A percentile compares a stretch with the other conserved stretches of the same genome.
These are phyloP conservation scores for Gonium pectorale DNA, from an alignment of 139 green algal species.

Conservation along the genomic window DNA sequence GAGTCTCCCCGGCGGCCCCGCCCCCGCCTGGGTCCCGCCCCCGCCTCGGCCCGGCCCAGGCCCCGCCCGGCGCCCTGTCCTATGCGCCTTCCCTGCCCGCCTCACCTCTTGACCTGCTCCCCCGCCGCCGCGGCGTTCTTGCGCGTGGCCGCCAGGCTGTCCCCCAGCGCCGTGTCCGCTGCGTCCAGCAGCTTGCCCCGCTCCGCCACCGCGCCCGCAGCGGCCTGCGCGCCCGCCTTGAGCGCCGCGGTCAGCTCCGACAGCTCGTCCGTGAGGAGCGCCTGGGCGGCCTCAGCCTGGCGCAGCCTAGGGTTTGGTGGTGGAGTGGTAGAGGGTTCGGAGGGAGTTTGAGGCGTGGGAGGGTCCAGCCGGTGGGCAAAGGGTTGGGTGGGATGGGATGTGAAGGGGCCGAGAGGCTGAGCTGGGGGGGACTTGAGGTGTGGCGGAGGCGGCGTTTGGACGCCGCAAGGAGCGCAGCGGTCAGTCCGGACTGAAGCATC, in stretches of 20 bases:
- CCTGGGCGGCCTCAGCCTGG: conserved; percentile 54
- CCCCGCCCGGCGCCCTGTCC: not conserved
- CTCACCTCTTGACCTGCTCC: conserved; percentile 60
- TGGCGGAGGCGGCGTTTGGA: too few relatives aligned
- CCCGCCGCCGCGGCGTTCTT: conserved; percentile 49
- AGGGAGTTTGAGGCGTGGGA: too few relatives aligned
- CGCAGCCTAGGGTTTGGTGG: conserved; percentile 36
- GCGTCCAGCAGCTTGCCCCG: conserved; percentile 61
- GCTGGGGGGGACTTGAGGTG: too few relatives aligned
- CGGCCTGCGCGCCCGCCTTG: conserved; percentile 48
- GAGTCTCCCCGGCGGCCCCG: too few relatives aligned
- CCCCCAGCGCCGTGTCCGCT: conserved; percentile 45
- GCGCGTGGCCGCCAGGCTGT: conserved; percentile 50
- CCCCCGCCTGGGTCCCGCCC: too few relatives aligned
- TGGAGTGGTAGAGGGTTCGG: too few relatives aligned
- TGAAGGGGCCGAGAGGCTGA: too few relatives aligned
- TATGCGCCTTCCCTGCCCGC: not conserved
- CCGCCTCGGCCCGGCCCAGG: too few relatives aligned
- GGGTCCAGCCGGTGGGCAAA: too few relatives aligned
- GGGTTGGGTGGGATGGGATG: too few relatives aligned
- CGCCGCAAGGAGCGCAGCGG: too few relatives aligned
- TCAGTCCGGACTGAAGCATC: too few relatives aligned
- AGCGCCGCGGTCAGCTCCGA: conserved; percentile 52
- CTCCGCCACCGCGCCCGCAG: conserved; percentile 47
- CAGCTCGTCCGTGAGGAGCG: conserved; percentile 58